Evolutionary conservation across 495 filamentous ascomycete species (phyloP).

Genomic region (Penicillium mononematosum): DNA sequence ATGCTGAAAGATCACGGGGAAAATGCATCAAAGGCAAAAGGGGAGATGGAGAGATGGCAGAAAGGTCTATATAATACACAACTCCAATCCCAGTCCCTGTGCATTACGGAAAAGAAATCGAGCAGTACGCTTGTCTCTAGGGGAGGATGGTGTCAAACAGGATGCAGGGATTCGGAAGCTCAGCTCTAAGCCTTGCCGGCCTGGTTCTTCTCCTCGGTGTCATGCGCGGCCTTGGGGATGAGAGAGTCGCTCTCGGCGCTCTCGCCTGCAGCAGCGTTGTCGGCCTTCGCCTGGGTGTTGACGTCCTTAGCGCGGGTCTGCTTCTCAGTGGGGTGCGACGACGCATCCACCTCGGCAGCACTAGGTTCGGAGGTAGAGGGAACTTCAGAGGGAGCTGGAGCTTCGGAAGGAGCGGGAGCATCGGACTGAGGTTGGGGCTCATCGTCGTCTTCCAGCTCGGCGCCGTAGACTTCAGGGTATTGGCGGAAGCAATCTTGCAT

Average conservation of each 20-base stretch:
- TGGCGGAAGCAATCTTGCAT: slow-evolving; percentile 97
- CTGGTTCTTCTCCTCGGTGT: slow-evolving; percentile 39
- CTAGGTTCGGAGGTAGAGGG: slow-evolving; percentile 15
- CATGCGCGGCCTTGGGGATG: slow-evolving; percentile 52
- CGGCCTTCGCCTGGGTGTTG: slow-evolving; percentile 26
- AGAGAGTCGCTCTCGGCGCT: slow-evolving; percentile 43
- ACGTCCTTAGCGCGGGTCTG: slow-evolving; percentile 29
- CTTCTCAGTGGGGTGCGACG: slow-evolving; percentile 29
- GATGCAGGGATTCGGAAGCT: slow-evolving; percentile 11
- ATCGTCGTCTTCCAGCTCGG: slow-evolving; percentile 88
- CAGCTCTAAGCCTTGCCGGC: slow-evolving; percentile 32
- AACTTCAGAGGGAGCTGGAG: slow-evolving; percentile 14
- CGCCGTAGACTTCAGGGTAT: slow-evolving; percentile 87
- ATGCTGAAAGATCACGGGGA: slow-evolving; percentile 29
- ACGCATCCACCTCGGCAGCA: slow-evolving; percentile 19
- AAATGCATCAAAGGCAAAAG: slow-evolving; percentile 16
- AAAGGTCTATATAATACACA: slow-evolving; percentile 33
- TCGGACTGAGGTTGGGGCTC: slow-evolving; percentile 35
- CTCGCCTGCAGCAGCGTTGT: slow-evolving; percentile 21
- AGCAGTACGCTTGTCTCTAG: slow-evolving; percentile 8
- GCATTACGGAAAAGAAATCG: slow-evolving; percentile 17
- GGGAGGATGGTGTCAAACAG: slow-evolving; percentile 13
- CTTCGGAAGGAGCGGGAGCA: slow-evolving; percentile 15
- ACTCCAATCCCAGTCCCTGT: slow-evolving; percentile 22
- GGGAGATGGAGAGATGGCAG: slow-evolving; percentile 22